Evolutionary conservation across 2,329 filamentous ascomycete species (phyloP), one percentile per base, ranked within the genome.

Genomic region (Juglanconis oblonga): DNA sequence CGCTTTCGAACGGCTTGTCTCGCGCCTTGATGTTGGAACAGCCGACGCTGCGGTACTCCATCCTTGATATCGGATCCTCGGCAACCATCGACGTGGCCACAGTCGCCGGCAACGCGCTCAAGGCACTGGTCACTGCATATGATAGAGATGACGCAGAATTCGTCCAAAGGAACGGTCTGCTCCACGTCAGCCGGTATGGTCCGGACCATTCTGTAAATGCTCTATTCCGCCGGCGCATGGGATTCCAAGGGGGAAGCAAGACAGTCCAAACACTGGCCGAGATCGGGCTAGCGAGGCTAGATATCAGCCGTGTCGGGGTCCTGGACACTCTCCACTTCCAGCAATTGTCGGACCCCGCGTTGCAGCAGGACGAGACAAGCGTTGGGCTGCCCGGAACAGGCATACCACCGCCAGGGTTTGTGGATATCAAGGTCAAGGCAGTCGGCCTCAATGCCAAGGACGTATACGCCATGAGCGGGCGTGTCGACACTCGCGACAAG

Each of bases 361-460:
- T 17, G 56, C 8, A 65, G 64, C 24, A 24, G 24, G 24, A 24
- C 24, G 24, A 24, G 24, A 24, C 24, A 24, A 24, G 24, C 24
- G 24, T 24, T 24, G 24, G 24, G 24, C 24, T 24, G 24, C 24
- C 24, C 24, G 24, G 24, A 24, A 24, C 24, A 24, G 24, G 24
- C 24, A 24, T 24, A 24, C 52, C 44, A 5, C 24, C 52, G 42
- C 14, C 52, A 29, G 55, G 40, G 1, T 44, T 29, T 14, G 32
- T 8, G 13, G 36, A 40, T 8, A 17, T 58, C 2, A 9, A 35
- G 24, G 36, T 52, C 29, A 29, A 66, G 47, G 72, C 73, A 0
- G 66, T 67, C 24, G 74, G 74, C n/a, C 52, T 77, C n/a, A 77
- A 76, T 62, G 44, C 44, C 40, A 55, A 55, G 31, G 52, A 55